Evolutionary conservation across 768 basidiomycete species (phyloP).

Genomic region (Lactarius indigo): DNA sequence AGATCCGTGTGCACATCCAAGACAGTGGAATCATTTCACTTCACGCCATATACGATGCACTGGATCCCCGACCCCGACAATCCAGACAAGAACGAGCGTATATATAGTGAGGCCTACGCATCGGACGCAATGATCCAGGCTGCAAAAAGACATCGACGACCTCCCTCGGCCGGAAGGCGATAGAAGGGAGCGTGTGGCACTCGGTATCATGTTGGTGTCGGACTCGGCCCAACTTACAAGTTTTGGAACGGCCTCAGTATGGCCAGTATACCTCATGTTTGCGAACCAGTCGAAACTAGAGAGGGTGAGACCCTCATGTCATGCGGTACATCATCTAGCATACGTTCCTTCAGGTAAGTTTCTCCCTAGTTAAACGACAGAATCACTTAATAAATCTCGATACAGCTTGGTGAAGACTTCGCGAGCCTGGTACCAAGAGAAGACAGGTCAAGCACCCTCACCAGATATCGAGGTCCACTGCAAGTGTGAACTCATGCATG

Average conservation of each 20-base stretch:
- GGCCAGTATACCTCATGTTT: not conserved
- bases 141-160: not conserved
- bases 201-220: not conserved
- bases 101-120: not conserved
- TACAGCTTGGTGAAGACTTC: not conserved
- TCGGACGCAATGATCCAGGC: not conserved
- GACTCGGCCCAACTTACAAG: not conserved
- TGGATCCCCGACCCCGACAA: not conserved
- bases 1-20: not conserved
- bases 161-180: not conserved
- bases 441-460: not conserved
- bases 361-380: not conserved
- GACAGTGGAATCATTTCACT: not conserved
- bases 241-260: not conserved
- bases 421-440: not conserved
- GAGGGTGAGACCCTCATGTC: not conserved
- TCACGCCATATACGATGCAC: not conserved
- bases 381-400: rapidly evolving
- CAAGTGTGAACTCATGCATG: conserved; percentile 30
- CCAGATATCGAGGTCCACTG: conserved; percentile 21
- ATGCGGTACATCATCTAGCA: not conserved
- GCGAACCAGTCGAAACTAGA: not conserved
- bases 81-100: not conserved
- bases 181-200: not conserved
- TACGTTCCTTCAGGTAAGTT: not conserved